Conservation (phyloP, 2,329 filamentous ascomycete species). For the Penicillium thymicola region DNA sequence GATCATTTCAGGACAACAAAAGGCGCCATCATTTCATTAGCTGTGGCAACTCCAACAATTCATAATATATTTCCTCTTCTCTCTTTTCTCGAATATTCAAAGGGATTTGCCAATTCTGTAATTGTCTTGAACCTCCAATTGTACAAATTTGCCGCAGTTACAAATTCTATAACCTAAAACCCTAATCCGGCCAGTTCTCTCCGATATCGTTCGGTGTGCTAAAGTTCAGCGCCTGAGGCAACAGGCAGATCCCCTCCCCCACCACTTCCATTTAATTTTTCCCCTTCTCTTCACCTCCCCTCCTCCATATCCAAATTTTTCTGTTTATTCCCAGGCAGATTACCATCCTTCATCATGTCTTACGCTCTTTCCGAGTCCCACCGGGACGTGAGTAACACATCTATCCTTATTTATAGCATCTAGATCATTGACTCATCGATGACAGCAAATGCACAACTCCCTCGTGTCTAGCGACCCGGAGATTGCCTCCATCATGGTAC, state of each 20-base stretch:
- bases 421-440: slow-evolving; percentile 33
- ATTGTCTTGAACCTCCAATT: not conserved
- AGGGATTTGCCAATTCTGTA: not conserved
- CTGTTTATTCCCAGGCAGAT: slow-evolving; percentile 10
- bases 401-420: slow-evolving; percentile 8
- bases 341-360: slow-evolving; percentile 37
- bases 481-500: slow-evolving; percentile 94
- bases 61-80: not conserved
- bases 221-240: slow-evolving; percentile 17
- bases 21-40: not conserved
- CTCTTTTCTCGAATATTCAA: not conserved
- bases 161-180: slow-evolving; percentile 3
- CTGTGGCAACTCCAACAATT: not conserved
- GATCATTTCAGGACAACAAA: not conserved
- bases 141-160: not conserved
- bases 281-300: slow-evolving; percentile 8
- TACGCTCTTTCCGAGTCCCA: slow-evolving; percentile 66
- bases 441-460: slow-evolving; percentile 91
- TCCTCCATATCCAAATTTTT: slow-evolving; percentile 5
- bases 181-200: slow-evolving; percentile 3
- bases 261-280: slow-evolving; percentile 21
- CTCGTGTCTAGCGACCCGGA: slow-evolving; percentile 88
- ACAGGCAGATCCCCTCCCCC: slow-evolving; percentile 20
- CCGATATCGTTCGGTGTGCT: slow-evolving; percentile 9
- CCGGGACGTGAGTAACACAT: slow-evolving; percentile 55